Base-by-base conservation (phyloP, 306 rosid genomes). In the Medicago arabica region DNA sequence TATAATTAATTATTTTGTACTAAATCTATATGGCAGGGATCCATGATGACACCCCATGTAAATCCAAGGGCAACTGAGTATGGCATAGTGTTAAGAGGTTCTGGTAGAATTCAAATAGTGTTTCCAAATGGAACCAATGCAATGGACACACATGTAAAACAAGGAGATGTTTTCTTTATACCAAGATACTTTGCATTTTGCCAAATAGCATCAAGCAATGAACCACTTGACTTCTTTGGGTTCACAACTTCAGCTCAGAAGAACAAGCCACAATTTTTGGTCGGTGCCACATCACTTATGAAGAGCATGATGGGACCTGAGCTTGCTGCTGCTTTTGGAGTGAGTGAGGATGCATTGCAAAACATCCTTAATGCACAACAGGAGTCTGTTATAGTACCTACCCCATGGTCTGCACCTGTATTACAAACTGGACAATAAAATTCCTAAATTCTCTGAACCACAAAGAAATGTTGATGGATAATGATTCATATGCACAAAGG, bases 21-120 rank as follows among this genome's bases (percentile, higher is more conserved):
- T 34, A 7, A 5, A 34, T 34, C 7, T 34, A 34, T 34, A 34
- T 53, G 47, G 75, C 80, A 91, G 97, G 93, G 98, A 51, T 82
- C 98, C 0, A 93, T 93, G 97, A 87, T 93, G 97, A 85, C 97
- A 17, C 98, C 98, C 0, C 98, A 91, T 75, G 47, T 91, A 75
- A 91, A 93, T 75, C 96, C 98, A 63, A 85, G 72, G 46, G 98
- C 98, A n/a, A 86, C 93, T 9, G 96, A 93, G 72, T 91, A 86
- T 64, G 96, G 96, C 6, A 50, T 91, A 31, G 91, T 93, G 11
- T 13, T 89, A 40, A 81, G 55, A 25, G 98, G 98, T 2, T 28
- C 88, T 0, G 97, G 97, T 1, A 87, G 81, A 34, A 75, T 93
- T 43, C 91, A 91, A 43, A 77, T 93, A 57, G 88, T 89, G 39